Base-by-base conservation (phyloP, 2,329 filamentous ascomycete genomes). In the Phialophora expanda region DNA sequence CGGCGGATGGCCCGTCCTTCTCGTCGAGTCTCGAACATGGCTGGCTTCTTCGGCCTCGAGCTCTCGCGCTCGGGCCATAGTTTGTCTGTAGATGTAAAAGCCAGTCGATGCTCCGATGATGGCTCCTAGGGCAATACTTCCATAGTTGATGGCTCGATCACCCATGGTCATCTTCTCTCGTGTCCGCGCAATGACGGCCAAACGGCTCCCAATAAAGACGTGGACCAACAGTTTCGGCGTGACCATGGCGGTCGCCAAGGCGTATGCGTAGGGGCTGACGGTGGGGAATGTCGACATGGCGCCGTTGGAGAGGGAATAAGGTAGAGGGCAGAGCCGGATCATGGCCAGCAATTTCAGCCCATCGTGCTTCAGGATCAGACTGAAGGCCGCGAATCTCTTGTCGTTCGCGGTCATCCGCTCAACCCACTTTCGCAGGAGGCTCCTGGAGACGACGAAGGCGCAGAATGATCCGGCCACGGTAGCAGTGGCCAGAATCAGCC, bases 231-330 rank as follows among this genome's bases (percentile, higher is more conserved):
- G 83, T 75, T 98, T 99, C 6, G 95, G 95, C 14, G 85, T 87
- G 11, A 93, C 89, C 17, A 94, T 81, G 2, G 91, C 89, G 0
- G 94, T 98, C 5, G 95, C 94, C 54, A 93, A 76, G 34, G 89
- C 89, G 79, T 96, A 98, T 55, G 86, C 86, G 66, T 85, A 77
- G 48, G 91, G 90, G 26, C 89, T 85, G 38, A 99, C 91, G 34
- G 90, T 96, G 2, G 93, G 93, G 68, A 99, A 93, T 1, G 95
- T 98, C 32, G 92, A 92, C 62, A 99, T 87, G 67, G 96, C 96
- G 58, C 93, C 95, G 76, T 99, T 99, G 75, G 91, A 93, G 71
- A 98, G 82, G 60, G 91, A 95, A 77, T 96, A 99, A 14, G 95
- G 95, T 66, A 99, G 77, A 1, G 95, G 95, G 74, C 94, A 98